Conservation (phyloP, 2,329 filamentous ascomycete genomes). For the Pezicula neosporulosa region DNA sequence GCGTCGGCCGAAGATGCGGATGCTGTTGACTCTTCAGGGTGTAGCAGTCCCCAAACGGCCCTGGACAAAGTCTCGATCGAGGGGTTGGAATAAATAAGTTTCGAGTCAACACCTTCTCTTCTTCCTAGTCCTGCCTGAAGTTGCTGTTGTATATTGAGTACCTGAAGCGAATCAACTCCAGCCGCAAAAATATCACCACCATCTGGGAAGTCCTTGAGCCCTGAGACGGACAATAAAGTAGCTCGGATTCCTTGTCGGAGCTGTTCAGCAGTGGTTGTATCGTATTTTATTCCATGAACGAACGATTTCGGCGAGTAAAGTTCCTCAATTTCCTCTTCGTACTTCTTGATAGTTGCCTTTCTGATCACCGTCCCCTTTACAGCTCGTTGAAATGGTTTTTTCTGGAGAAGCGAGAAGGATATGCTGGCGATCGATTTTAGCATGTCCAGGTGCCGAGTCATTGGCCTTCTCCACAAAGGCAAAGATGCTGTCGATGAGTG, state of each 20-base stretch:
- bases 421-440: constrained; percentile 17
- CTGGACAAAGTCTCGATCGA: not conserved
- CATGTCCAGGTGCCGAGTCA: constrained; percentile 21
- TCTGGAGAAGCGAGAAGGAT: constrained; percentile 26
- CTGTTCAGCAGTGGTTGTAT: constrained; percentile 21
- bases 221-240: constrained; percentile 19
- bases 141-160: not conserved
- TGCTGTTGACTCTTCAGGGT: not conserved
- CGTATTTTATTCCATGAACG: constrained; percentile 4
- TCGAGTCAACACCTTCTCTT: not conserved
- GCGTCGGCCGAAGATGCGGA: not conserved
- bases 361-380: constrained; percentile 33
- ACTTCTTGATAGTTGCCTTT: constrained; percentile 21
- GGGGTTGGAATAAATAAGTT: not conserved
- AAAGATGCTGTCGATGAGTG: constrained; percentile 19
- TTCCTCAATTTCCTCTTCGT: constrained; percentile 26
- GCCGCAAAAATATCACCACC: not conserved
- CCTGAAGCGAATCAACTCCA: constrained; percentile 4
- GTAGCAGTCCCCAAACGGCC: not conserved
- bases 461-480: constrained; percentile 29
- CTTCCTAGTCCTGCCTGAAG: not conserved
- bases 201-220: constrained; percentile 1
- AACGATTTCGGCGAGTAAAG: constrained; percentile 21
- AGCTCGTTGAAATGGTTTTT: constrained; percentile 30
- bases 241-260: constrained; percentile 26